Evolutionary conservation across 805 yeast genomes (phyloP).

Genomic region (Nakazawaea ishiwadae): DNA sequence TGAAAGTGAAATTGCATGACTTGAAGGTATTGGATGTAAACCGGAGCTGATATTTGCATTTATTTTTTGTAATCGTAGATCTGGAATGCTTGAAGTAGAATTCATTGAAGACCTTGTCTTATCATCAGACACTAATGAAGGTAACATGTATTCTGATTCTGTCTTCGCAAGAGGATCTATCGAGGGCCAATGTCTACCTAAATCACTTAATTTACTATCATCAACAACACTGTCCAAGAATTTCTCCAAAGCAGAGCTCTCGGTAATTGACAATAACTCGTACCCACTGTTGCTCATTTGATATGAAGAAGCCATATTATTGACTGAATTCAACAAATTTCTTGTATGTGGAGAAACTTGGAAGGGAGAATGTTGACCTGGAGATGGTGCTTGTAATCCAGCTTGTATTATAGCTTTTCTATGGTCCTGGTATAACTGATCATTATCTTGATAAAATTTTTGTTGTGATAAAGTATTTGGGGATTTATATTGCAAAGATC

Average conservation of each 20-base stretch:
- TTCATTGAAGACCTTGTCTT: neutral
- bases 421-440: constrained; percentile 6
- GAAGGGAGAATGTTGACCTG: constrained; percentile 13
- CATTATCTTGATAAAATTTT: constrained; percentile 1
- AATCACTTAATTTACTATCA: constrained; percentile 22
- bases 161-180: constrained; percentile 22
- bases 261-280: constrained; percentile 28
- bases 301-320: constrained; percentile 19
- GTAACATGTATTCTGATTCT: neutral
- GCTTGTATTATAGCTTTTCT: constrained; percentile 12
- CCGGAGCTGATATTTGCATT: neutral
- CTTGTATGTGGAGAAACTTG: constrained; percentile 28
- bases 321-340: constrained; percentile 24
- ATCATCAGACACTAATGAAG: constrained; percentile 2
- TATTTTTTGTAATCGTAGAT: constrained; percentile 5
- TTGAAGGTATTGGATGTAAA: constrained; percentile 6
- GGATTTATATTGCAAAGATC: constrained; percentile 4
- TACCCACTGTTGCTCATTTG: constrained; percentile 13
- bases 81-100: constrained; percentile 2
- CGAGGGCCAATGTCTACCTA: constrained; percentile 28
- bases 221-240: constrained; percentile 32
- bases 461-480: constrained; percentile 5
- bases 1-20: constrained; percentile 3
- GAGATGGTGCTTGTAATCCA: constrained; percentile 1
- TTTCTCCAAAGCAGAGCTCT: constrained; percentile 28